Percentiles rank a stretch among this genome's conserved stretches.
Evolutionary conservation across 306 rosid genomes (phyloP).

Genomic region (Glycine soja): DNA sequence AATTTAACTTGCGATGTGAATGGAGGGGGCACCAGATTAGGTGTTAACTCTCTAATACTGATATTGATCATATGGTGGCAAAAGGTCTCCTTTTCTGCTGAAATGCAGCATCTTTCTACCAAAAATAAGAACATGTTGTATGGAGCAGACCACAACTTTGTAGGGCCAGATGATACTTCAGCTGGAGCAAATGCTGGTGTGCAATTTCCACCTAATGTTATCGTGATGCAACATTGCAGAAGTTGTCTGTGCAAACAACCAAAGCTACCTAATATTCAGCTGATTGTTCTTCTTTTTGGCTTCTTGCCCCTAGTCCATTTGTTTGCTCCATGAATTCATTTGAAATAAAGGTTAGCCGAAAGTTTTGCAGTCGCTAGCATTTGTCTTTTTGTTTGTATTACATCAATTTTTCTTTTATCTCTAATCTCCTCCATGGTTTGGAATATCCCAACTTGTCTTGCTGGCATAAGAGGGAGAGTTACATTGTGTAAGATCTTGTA

Average conservation of each 20-base stretch:
- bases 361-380: slow-evolving; percentile 10
- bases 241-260: background rate
- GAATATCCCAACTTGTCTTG: slow-evolving; percentile 11
- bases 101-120: background rate
- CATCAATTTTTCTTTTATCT: slow-evolving; percentile 2
- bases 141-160: background rate
- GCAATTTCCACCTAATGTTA: slow-evolving; percentile 22
- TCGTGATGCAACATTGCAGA: slow-evolving; percentile 21
- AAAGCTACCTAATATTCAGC: too few relatives aligned
- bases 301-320: slow-evolving; percentile 10
- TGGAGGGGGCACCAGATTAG: slow-evolving; percentile 9
- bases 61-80: slow-evolving; percentile 12
- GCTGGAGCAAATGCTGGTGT: slow-evolving; percentile 25
- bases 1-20: background rate
- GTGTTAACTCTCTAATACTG: background rate
- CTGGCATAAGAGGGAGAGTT: background rate
- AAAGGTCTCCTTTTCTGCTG: slow-evolving; percentile 9
- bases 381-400: background rate
- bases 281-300: slow-evolving; percentile 13
- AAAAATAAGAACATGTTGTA: background rate
- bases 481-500: slow-evolving; percentile 15
- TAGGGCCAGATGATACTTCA: background rate
- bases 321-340: slow-evolving; percentile 26
- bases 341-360: slow-evolving; percentile 5
- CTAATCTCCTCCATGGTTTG: slow-evolving; percentile 19